A percentile compares a stretch with the other conserved stretches of the same genome.
These are phyloP conservation scores for Suillus cothurnatus DNA, from an alignment of 768 basidiomycete genomes.

Conservation along the genomic window DNA sequence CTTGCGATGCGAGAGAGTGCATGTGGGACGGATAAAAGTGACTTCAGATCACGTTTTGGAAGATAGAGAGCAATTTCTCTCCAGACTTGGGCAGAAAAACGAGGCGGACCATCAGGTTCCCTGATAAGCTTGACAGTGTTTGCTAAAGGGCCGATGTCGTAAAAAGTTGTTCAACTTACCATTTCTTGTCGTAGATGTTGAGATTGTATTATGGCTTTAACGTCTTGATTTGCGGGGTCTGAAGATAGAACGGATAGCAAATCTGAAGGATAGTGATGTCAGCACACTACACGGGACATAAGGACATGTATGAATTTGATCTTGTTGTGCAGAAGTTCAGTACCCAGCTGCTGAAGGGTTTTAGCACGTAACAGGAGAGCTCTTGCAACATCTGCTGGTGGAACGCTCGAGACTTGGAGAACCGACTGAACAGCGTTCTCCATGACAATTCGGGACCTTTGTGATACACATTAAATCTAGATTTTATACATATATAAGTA, in stretches of 20 bases:
- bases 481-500: constrained; percentile 2
- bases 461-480: not conserved
- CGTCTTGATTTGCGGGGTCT: constrained; percentile 73
- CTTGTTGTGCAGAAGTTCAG: constrained; percentile 65
- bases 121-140: constrained; percentile 26
- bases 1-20: constrained; percentile 68
- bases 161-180: constrained; percentile 36
- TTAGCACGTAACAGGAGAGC: constrained; percentile 70
- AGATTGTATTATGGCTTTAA: constrained; percentile 59
- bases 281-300: not conserved
- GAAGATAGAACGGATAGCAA: constrained; percentile 62
- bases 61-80: constrained; percentile 65
- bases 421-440: constrained; percentile 78
- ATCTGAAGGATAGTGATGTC: constrained; percentile 41
- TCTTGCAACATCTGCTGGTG: constrained; percentile 53
- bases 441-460: constrained; percentile 59
- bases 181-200: constrained; percentile 55
- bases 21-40: constrained; percentile 65
- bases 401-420: constrained; percentile 56
- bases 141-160: constrained; percentile 2
- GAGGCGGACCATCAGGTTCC: constrained; percentile 44
- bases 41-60: constrained; percentile 64
- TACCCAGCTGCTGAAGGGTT: constrained; percentile 59
- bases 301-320: constrained; percentile 30
- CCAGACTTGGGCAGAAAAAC: constrained; percentile 70